Evolutionary conservation across 2,329 filamentous ascomycete genomes (phyloP).

Genomic region (Penicillium sp.): DNA sequence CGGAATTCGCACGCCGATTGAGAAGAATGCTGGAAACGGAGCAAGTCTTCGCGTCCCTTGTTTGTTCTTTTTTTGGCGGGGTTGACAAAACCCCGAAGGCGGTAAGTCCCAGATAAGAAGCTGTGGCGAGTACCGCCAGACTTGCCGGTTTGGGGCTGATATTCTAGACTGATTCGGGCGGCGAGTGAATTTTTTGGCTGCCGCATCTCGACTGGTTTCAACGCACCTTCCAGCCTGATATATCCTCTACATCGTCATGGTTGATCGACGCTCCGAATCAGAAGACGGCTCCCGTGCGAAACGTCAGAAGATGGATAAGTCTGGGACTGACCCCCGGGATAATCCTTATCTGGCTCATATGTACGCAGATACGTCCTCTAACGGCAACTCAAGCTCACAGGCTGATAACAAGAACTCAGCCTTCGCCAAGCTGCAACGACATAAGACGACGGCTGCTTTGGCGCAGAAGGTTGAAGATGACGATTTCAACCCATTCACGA

Average conservation of each 20-base stretch:
- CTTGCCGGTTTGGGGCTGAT: slow-evolving; percentile 36
- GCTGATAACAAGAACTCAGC: slow-evolving; percentile 48
- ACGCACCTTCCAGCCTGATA: slow-evolving; percentile 22
- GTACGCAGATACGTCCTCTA: slow-evolving; percentile 62
- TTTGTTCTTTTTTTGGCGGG: slow-evolving; percentile 37
- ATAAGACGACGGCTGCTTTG: slow-evolving; percentile 78
- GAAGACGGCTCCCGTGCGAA: slow-evolving; percentile 57
- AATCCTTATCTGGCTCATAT: slow-evolving; percentile 95
- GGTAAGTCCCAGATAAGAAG: slow-evolving; percentile 31
- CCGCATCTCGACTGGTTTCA: slow-evolving; percentile 14
- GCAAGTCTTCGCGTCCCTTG: slow-evolving; percentile 6
- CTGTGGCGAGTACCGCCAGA: slow-evolving; percentile 35
- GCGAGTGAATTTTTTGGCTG: slow-evolving; percentile 18
- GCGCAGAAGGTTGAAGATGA: slow-evolving; percentile 78
- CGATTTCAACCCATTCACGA: slow-evolving; percentile 84
- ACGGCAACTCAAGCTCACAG: slow-evolving; percentile 33
- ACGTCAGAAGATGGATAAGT: slow-evolving; percentile 57
- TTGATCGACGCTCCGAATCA: slow-evolving; percentile 60
- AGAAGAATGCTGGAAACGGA: not conserved
- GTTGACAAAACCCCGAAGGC: slow-evolving; percentile 33
- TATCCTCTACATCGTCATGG: slow-evolving; percentile 49
- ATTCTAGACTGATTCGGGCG: slow-evolving; percentile 20
- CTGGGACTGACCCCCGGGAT: slow-evolving; percentile 58
- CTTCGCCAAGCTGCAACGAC: slow-evolving; percentile 72
- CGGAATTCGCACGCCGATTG: not conserved